Evolutionary conservation across 768 basidiomycete genomes (phyloP).

Genomic region (Pulveroboletus sp.): DNA sequence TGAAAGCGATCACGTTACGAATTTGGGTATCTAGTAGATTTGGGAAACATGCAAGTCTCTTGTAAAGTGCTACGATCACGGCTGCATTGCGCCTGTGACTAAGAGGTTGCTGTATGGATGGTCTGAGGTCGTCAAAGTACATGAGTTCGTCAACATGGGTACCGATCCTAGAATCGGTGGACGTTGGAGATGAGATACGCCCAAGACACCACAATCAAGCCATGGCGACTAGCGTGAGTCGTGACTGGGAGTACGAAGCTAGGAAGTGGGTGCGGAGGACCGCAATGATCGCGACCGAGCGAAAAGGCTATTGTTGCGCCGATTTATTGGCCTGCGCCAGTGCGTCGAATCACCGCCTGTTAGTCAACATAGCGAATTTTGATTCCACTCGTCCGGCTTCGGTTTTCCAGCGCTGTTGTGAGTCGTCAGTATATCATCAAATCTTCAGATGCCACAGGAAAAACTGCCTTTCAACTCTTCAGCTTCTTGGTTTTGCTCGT

Average conservation of each 20-base stretch:
- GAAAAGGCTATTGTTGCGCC: conserved; percentile 20
- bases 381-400: conserved; percentile 61
- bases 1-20: neutral
- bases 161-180: conserved; percentile 12
- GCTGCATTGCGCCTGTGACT: conserved; percentile 6
- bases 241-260: conserved; percentile 19
- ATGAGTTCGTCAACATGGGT: conserved; percentile 20
- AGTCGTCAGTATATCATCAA: neutral
- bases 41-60: conserved; percentile 1
- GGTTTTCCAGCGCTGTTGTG: conserved; percentile 57
- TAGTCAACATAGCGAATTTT: conserved; percentile 77
- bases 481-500: conserved; percentile 84
- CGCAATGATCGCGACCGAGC: conserved; percentile 21
- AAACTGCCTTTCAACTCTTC: conserved; percentile 69
- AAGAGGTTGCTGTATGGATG: conserved; percentile 6
- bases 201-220: conserved; percentile 13
- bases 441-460: neutral
- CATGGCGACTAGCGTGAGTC: conserved; percentile 11
- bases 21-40: conserved; percentile 1
- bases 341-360: conserved; percentile 16
- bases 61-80: conserved; percentile 8
- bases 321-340: conserved; percentile 12
- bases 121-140: conserved; percentile 24
- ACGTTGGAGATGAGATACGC: conserved; percentile 8
- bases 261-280: conserved; percentile 16